phyloP scores from a whole-genome alignment of 768 basidiomycete species.

The Dictyophora rubrovolvata region DNA sequence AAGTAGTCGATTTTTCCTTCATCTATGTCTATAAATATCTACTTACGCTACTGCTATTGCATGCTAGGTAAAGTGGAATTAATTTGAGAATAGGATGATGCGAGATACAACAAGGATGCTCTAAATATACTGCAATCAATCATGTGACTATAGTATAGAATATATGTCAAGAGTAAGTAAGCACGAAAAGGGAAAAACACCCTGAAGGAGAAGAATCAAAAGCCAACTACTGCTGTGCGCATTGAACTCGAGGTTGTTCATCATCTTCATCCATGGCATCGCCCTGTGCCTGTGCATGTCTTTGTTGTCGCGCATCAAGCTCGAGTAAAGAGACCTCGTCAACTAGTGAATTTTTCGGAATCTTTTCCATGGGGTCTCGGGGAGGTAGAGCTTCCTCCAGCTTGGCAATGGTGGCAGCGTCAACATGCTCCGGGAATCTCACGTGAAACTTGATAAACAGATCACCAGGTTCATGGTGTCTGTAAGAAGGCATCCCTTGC shows the following conservation, averaged over 20 bases:
- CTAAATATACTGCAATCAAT: background rate
- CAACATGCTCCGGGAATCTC: conserved; percentile 79
- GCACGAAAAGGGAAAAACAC: background rate
- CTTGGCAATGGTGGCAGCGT: conserved; percentile 50
- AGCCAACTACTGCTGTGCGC: conserved; percentile 68
- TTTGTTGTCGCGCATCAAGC: conserved; percentile 55
- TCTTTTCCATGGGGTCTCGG: conserved; percentile 55
- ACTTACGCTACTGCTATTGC: background rate
- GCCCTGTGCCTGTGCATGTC: conserved; percentile 35
- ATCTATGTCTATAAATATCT: background rate
- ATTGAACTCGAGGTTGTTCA: conserved; percentile 82
- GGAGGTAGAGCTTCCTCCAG: conserved; percentile 84
- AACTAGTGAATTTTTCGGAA: conserved; percentile 52
- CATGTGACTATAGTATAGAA: background rate
- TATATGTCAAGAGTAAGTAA: background rate
- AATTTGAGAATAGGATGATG: conserved; percentile 1
- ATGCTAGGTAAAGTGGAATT: background rate
- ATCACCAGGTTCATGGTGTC: conserved; percentile 95
- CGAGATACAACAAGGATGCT: background rate
- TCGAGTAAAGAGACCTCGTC: conserved; percentile 85
- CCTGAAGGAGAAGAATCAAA: background rate
- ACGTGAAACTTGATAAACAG: conserved; percentile 81
- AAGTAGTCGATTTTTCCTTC: conserved; percentile 33
- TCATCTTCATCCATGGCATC: conserved; percentile 89
- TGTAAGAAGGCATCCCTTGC: conserved; percentile 97